Conservation (phyloP, 192 early-diverging fungal species). For the Umbelopsis sp. region DNA sequence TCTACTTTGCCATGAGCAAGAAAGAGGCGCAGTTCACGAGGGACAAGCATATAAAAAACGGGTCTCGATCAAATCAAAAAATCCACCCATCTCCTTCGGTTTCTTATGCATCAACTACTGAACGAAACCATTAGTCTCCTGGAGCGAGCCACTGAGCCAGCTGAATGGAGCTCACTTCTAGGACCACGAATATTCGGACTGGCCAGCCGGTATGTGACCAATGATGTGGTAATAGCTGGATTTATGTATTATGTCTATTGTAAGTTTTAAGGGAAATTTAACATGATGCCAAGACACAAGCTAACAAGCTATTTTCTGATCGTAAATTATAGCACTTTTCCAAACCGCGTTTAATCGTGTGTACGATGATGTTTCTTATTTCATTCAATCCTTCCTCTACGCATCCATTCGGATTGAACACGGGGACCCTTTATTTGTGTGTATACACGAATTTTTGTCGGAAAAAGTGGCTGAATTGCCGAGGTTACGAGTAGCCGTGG, state of each 20-base stretch:
- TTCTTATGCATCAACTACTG: background rate
- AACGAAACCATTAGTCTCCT: conserved; percentile 2
- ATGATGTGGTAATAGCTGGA: conserved; percentile 29
- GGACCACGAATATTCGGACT: conserved; percentile 20
- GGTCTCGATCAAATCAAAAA: no score
- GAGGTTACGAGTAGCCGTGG: conserved; percentile 3
- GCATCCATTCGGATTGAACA: conserved; percentile 22
- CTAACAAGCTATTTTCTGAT: background rate
- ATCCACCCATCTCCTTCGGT: no score
- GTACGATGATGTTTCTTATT: background rate
- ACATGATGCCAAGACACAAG: background rate
- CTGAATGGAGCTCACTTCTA: conserved; percentile 20
- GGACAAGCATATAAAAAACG: no score
- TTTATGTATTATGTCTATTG: conserved; percentile 25
- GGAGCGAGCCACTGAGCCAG: background rate
- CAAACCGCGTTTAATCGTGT: background rate
- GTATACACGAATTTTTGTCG: background rate
- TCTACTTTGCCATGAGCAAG: no score
- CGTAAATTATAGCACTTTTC: conserved; percentile 19
- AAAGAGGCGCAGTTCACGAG: no score
- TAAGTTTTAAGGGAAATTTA: conserved; percentile 7
- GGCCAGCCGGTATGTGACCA: conserved; percentile 22
- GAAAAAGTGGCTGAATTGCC: background rate
- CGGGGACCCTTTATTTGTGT: conserved; percentile 15
- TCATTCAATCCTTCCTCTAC: conserved; percentile 17